phyloP scores from a whole-genome alignment of 2,329 filamentous ascomycete species.

The Harringtonia aguacate region DNA sequence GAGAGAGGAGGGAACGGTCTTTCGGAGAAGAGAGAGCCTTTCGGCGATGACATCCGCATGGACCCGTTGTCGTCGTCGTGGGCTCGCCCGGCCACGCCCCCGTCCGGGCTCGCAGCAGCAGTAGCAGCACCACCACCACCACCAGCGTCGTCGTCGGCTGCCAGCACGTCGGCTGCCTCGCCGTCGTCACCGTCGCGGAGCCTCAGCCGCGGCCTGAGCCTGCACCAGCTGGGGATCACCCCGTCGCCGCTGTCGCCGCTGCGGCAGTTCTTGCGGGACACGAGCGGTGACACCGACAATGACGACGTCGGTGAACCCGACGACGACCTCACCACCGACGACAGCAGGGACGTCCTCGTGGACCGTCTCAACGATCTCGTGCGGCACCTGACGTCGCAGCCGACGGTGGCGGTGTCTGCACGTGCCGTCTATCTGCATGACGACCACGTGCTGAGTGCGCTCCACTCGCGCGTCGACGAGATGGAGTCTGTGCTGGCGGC shows the following conservation, averaged over 20 bases:
- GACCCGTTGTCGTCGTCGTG: slow-evolving; percentile 5
- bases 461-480: slow-evolving; percentile 31
- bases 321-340: slow-evolving; percentile 23
- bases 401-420: too few relatives aligned
- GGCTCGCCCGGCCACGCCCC: slow-evolving; percentile 2
- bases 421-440: neutral
- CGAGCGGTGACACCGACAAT: slow-evolving; percentile 13
- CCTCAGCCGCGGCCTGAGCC: slow-evolving; percentile 16
- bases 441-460: slow-evolving; percentile 16
- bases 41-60: slow-evolving; percentile 1
- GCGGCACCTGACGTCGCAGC: slow-evolving; percentile 21
- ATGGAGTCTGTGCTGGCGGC: slow-evolving; percentile 24
- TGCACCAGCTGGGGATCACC: slow-evolving; percentile 17
- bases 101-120: too few relatives aligned
- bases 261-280: slow-evolving; percentile 15
- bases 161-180: too few relatives aligned
- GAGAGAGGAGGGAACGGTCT: too few relatives aligned
- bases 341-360: slow-evolving; percentile 34
- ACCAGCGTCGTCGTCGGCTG: slow-evolving; percentile 7
- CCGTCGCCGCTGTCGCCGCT: slow-evolving; percentile 20
- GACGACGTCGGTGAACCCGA: slow-evolving; percentile 14
- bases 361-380: slow-evolving; percentile 28
- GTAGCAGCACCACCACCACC: neutral
- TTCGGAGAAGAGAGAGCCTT: too few relatives aligned
- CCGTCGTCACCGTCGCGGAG: slow-evolving; percentile 13